Evolutionary conservation across 176 grass and related monocot species (phyloP).

Genomic region (Pontederia crassipes): DNA sequence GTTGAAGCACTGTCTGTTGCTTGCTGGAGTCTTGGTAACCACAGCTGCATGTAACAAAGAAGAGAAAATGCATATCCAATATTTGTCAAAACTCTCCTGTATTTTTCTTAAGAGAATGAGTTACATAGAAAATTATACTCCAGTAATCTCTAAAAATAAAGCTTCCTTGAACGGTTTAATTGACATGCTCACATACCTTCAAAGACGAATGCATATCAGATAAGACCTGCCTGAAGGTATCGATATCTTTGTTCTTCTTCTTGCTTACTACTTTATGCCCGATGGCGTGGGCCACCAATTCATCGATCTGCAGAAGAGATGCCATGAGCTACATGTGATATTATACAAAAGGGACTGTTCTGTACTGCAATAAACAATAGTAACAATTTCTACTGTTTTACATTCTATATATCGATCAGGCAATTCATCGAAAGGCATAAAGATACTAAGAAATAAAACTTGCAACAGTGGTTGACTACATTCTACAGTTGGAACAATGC

Average conservation of each 20-base stretch:
- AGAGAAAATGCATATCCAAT: not conserved
- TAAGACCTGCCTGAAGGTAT: slow-evolving; percentile 52
- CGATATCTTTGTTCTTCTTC: slow-evolving; percentile 57
- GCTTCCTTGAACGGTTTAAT: too few species aligned
- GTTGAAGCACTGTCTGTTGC: not conserved
- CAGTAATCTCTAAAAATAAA: not conserved
- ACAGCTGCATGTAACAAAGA: slow-evolving; percentile 42
- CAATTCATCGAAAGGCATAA: too few species aligned
- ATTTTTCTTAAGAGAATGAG: too few species aligned
- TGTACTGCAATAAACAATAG: too few species aligned
- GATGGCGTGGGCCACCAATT: slow-evolving; percentile 42
- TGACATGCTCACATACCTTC: slow-evolving; percentile 34
- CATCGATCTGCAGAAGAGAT: slow-evolving; percentile 48
- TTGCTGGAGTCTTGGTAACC: slow-evolving; percentile 55
- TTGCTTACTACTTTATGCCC: slow-evolving; percentile 34
- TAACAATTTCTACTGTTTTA: too few species aligned
- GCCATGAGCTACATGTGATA: slow-evolving; percentile 6
- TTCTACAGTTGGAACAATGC: too few species aligned
- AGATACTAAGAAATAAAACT: too few species aligned
- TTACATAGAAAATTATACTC: not conserved
- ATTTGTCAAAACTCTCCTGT: too few species aligned
- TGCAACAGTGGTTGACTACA: too few species aligned
- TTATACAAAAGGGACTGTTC: not conserved
- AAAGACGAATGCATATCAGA: slow-evolving; percentile 53
- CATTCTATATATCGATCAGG: too few species aligned